Percentiles rank a stretch among this genome's conserved stretches.
These are phyloP conservation scores for Lipomyces chichibuensis DNA, from an alignment of 805 yeast genomes.

Conservation along the genomic window DNA sequence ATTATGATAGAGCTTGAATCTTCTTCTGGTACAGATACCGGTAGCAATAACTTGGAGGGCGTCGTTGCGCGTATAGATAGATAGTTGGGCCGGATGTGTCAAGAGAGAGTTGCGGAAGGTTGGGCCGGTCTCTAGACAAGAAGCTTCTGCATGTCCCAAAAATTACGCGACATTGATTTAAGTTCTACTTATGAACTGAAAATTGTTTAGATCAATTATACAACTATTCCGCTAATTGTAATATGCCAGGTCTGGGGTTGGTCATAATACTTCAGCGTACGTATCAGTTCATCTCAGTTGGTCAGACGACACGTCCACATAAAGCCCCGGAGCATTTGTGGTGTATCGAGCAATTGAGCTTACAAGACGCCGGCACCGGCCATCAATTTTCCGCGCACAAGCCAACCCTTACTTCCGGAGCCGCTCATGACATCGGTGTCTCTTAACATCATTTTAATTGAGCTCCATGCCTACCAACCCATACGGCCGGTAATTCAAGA, in stretches of 20 bases:
- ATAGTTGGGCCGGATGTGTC: background rate
- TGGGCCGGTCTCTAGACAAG: too few relatives aligned
- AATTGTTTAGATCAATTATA: too few relatives aligned
- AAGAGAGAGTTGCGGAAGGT: background rate
- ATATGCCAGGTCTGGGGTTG: background rate
- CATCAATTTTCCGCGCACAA: background rate
- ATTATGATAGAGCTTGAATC: background rate
- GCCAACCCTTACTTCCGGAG: background rate
- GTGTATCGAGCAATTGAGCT: background rate
- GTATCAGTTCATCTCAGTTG: background rate
- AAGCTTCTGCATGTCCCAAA: too few relatives aligned
- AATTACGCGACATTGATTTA: too few relatives aligned
- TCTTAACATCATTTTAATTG: too few relatives aligned
- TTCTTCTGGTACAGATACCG: background rate
- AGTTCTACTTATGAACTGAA: too few relatives aligned
- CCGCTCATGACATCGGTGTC: too few relatives aligned
- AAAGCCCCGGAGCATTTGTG: background rate
- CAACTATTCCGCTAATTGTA: background rate
- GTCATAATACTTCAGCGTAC: background rate
- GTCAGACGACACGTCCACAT: background rate
- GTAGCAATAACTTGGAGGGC: background rate
- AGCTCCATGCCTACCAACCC: too few relatives aligned
- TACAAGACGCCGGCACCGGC: background rate
- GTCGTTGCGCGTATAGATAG: background rate
- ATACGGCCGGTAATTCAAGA: too few relatives aligned